phyloP scores from a whole-genome alignment of 345 rosid species.

The Ceriops decandra region DNA sequence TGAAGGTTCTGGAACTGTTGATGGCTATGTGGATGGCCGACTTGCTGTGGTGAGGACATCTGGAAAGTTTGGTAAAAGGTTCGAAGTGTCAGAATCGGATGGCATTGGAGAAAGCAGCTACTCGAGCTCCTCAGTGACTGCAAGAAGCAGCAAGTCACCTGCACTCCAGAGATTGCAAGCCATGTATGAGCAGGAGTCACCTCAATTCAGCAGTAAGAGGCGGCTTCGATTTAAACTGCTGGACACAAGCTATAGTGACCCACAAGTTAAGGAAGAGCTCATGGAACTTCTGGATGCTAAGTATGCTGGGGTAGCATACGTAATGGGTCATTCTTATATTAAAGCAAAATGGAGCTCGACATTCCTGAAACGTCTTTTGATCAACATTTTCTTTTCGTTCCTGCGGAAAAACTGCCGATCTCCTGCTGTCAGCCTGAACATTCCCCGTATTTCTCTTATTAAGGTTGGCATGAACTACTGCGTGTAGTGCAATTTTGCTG shows the following conservation, averaged over 20 bases:
- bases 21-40: constrained; percentile 59
- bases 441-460: constrained; percentile 81
- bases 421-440: constrained; percentile 68
- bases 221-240: constrained; percentile 52
- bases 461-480: constrained; percentile 92
- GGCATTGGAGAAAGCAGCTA: constrained; percentile 38
- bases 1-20: constrained; percentile 52
- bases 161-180: constrained; percentile 50
- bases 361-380: constrained; percentile 59
- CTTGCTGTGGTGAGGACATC: constrained; percentile 80
- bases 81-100: constrained; percentile 45
- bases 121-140: constrained; percentile 30
- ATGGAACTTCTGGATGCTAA: constrained; percentile 72
- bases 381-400: constrained; percentile 75
- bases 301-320: constrained; percentile 68
- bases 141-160: constrained; percentile 62
- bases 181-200: constrained; percentile 62
- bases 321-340: constrained; percentile 63
- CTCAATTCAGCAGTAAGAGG: constrained; percentile 40
- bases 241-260: constrained; percentile 52
- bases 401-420: constrained; percentile 78
- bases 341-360: constrained; percentile 73
- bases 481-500: constrained; percentile 27
- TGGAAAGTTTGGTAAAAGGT: constrained; percentile 66
- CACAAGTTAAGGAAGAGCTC: constrained; percentile 72